A percentile compares a stretch with the other conserved stretches of the same genome.
These are phyloP conservation scores for Mycosarcoma maydis DNA, from an alignment of 1,284 basidiomycete species.

Conservation along the genomic window DNA sequence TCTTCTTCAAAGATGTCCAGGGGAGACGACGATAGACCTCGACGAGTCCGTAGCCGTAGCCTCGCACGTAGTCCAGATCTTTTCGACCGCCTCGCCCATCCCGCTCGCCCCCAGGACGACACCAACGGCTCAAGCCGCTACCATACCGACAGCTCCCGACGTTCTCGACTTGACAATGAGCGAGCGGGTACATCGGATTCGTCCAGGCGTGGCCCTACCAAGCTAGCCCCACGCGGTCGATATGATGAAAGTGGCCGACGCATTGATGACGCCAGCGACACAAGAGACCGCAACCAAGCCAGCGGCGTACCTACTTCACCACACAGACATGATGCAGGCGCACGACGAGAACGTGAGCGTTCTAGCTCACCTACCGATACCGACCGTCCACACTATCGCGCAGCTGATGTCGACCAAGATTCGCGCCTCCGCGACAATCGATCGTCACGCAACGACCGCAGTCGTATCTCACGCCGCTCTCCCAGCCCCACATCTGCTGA, in stretches of 20 bases:
- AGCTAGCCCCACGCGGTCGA: constrained; percentile 30
- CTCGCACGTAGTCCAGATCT: constrained; percentile 37
- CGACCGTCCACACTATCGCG: constrained; percentile 4
- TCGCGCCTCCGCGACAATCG: constrained; percentile 5
- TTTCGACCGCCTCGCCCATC: constrained; percentile 25
- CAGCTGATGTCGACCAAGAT: constrained; percentile 9
- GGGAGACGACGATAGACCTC: constrained; percentile 5
- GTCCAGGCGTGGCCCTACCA: constrained; percentile 7
- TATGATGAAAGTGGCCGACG: constrained; percentile 37
- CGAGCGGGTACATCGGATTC: constrained; percentile 4
- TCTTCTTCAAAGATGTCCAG: constrained; percentile 1
- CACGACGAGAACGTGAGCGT: constrained; percentile 11
- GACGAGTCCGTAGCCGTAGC: constrained; percentile 17
- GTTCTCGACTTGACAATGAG: constrained; percentile 16
- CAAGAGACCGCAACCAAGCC: constrained; percentile 3
- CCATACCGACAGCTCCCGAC: constrained; percentile 10
- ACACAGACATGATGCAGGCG: constrained; percentile 9
- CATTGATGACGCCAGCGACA: constrained; percentile 17
- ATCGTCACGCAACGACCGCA: constrained; percentile 10
- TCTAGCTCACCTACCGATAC: constrained; percentile 12
- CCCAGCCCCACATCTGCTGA: constrained; percentile 15
- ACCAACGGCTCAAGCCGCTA: constrained; percentile 14
- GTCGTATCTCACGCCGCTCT: constrained; percentile 18
- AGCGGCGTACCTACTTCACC: constrained; percentile 20
- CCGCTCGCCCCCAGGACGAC: constrained; percentile 16